Base-by-base conservation (phyloP, 2,329 filamentous ascomycete genomes). In the Neofusicoccum parvum region DNA sequence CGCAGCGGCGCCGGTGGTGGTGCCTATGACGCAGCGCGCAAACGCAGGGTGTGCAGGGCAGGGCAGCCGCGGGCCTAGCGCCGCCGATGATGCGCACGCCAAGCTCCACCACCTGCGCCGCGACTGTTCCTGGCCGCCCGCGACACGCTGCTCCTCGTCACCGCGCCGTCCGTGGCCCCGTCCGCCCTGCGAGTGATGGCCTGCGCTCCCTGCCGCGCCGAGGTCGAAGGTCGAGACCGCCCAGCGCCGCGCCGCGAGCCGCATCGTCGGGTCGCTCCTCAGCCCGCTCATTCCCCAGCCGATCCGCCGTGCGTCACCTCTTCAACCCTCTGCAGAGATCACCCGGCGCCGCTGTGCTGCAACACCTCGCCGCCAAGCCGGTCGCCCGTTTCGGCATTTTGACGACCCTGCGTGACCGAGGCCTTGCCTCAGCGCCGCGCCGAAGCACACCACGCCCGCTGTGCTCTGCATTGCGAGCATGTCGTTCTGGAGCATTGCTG, bases 251-350 rank as follows among this genome's bases (percentile, higher is more conserved):
- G 48, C 20, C 12, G 10, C 5, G 27, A 5, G 27, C 27, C 27
- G 27, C 27, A 7, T 32, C 27, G 27, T 32, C 27, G 27, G 27
- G 27, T 32, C 27, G 27, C 27, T 32, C 27, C 27, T 32, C 27
- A 2, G 27, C 46, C 58, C 23, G n/a, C 17, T 23, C 23, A 6
- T 7, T 36, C 11, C 53, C 37, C 37, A 41, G 36, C 20, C 37
- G 56, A 60, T 60, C 56, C 56, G 56, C 56, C n/a, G 41, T 62
- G 59, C 59, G 59, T 62, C 59, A 62, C 59, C 45, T 51, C 20
- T 23, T 23, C 20, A 23, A 23, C 20, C 20, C 20, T 23, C 20
- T 23, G 20, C 20, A 23, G 20, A 23, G 20, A 23, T 23, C 20
- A 23, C 20, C 20, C 20, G 20, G 20, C 20, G 20, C 20, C 20